These are phyloP conservation scores for Cadophora luteo-olivacea DNA, from an alignment of 2,329 filamentous ascomycete species.

Conservation along the genomic window DNA sequence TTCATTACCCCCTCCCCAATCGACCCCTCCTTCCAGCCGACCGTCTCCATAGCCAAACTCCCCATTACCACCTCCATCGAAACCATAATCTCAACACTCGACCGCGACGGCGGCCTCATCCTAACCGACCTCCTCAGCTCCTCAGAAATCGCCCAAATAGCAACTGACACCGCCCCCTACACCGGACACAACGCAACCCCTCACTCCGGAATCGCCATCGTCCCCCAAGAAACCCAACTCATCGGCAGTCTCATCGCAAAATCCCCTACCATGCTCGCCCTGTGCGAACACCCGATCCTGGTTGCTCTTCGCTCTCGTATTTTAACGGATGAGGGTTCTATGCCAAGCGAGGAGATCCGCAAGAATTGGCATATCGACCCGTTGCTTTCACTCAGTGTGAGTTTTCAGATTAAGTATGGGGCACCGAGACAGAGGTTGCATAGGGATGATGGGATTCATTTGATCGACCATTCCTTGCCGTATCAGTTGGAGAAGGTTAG, in stretches of 20 bases:
- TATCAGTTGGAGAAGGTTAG: slow-evolving; percentile 4
- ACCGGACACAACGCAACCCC: neutral
- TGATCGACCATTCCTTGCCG: neutral
- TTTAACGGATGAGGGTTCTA: neutral
- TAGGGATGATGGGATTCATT: slow-evolving; percentile 8
- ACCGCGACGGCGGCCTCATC: slow-evolving; percentile 15
- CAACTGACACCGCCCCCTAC: neutral
- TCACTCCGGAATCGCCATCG: slow-evolving; percentile 5
- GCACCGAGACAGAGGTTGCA: slow-evolving; percentile 11
- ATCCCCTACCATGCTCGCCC: slow-evolving; percentile 8
- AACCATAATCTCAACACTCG: neutral
- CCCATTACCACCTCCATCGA: slow-evolving; percentile 2
- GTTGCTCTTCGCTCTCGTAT: slow-evolving; percentile 1
- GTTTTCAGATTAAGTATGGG: slow-evolving; percentile 1
- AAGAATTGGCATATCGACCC: slow-evolving; percentile 11
- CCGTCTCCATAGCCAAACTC: neutral
- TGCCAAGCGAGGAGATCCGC: neutral
- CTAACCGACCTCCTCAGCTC: slow-evolving; percentile 3
- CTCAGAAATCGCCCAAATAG: neutral
- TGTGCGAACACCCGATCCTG: slow-evolving; percentile 5
- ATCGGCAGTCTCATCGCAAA: slow-evolving; percentile 4
- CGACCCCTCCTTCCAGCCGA: slow-evolving; percentile 10
- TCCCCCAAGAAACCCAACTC: slow-evolving; percentile 8
- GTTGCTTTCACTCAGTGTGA: slow-evolving; percentile 4
- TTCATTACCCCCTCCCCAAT: slow-evolving; percentile 11